Evolutionary conservation across 2,329 filamentous ascomycete genomes (phyloP).

Genomic region (Alternaria triticimaculans): DNA sequence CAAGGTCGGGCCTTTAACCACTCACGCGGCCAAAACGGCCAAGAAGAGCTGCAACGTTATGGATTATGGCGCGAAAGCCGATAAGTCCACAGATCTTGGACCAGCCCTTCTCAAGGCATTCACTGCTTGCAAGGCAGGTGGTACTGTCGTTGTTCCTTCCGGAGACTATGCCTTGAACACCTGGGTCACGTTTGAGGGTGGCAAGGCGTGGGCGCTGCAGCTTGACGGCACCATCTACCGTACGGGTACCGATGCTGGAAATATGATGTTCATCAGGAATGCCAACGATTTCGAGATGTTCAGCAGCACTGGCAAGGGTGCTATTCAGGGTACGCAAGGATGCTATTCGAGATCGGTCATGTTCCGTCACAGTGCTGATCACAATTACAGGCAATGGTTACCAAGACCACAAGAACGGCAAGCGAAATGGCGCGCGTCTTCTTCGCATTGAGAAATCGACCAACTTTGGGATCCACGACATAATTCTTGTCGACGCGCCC

Average conservation of each 20-base stretch:
- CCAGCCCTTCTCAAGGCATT: slow-evolving; percentile 58
- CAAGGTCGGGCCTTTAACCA: slow-evolving; percentile 42
- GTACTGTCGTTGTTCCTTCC: slow-evolving; percentile 58
- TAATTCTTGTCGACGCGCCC: slow-evolving; percentile 58
- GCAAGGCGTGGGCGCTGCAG: slow-evolving; percentile 58
- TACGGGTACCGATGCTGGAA: slow-evolving; percentile 57
- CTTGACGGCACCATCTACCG: slow-evolving; percentile 62
- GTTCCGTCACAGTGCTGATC: not conserved
- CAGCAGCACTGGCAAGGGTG: slow-evolving; percentile 59
- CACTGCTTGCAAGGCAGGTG: slow-evolving; percentile 58
- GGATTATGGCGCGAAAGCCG: slow-evolving; percentile 60
- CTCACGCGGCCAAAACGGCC: slow-evolving; percentile 51
- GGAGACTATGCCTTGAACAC: slow-evolving; percentile 59
- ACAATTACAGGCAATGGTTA: slow-evolving; percentile 53
- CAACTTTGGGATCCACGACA: slow-evolving; percentile 59
- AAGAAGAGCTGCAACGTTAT: slow-evolving; percentile 61
- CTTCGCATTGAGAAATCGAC: slow-evolving; percentile 55
- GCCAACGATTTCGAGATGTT: slow-evolving; percentile 62
- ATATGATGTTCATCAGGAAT: slow-evolving; percentile 62
- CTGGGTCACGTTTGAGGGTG: slow-evolving; percentile 58
- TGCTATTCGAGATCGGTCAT: not conserved
- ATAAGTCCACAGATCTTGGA: slow-evolving; percentile 60
- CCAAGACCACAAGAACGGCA: slow-evolving; percentile 54
- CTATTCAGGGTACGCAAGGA: slow-evolving; percentile 54
- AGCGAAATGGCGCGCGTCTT: slow-evolving; percentile 53